Evolutionary conservation across 352 stramenopile genomes (phyloP).

Genomic region (Pythium brassicae): DNA sequence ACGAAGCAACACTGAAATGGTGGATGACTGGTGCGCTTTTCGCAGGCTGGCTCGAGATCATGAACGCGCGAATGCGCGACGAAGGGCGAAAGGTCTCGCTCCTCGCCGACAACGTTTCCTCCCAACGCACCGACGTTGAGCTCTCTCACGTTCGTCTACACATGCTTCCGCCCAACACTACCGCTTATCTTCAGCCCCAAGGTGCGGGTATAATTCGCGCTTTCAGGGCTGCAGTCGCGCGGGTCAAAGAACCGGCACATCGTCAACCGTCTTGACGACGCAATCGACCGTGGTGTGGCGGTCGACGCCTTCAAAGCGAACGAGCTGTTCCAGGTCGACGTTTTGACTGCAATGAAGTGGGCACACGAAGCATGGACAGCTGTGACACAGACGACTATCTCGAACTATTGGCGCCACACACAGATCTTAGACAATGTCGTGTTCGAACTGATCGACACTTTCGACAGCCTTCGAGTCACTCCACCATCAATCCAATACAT

Average conservation of each 20-base stretch:
- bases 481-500: too few species aligned
- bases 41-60: not conserved
- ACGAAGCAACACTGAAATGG: not conserved
- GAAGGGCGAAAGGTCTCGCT: not conserved
- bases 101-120: not conserved
- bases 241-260: not conserved
- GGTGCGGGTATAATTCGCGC: too few species aligned
- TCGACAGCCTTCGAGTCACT: too few species aligned
- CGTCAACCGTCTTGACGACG: not conserved
- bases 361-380: not conserved
- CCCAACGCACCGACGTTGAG: not conserved
- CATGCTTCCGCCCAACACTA: constrained; percentile 1
- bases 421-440: too few species aligned
- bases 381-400: not conserved
- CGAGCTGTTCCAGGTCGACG: not conserved
- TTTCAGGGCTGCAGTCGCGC: too few species aligned
- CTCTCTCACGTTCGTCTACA: not conserved
- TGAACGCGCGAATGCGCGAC: not conserved
- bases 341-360: not conserved
- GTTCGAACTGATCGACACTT: too few species aligned
- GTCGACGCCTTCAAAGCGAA: not conserved
- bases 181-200: not conserved
- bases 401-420: constrained; percentile 3
- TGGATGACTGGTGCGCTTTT: not conserved
- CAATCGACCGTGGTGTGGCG: not conserved